Conservation (phyloP, 176 grass and related monocot species). For the Saccharum officinarum region DNA sequence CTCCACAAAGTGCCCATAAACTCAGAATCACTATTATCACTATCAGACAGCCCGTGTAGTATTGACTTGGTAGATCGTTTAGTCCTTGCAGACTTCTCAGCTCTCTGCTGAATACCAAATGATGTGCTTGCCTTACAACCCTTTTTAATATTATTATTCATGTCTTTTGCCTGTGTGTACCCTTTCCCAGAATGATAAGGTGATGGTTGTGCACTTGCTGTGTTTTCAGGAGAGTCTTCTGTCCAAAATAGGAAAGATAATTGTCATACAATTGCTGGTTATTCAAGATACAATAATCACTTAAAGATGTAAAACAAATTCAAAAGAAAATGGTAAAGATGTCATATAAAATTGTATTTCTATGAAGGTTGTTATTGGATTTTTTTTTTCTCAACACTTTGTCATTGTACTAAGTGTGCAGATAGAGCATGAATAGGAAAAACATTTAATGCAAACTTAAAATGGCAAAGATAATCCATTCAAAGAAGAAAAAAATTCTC, state of each 20-base stretch:
- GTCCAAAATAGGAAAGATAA: conserved; percentile 10
- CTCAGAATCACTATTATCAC: conserved; percentile 67
- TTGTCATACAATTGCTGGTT: conserved; percentile 9
- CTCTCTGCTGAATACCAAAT: conserved; percentile 28
- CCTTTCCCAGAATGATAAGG: conserved; percentile 51
- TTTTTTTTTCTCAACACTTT: background rate
- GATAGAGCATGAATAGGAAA: background rate
- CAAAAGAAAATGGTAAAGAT: background rate
- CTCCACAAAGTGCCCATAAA: conserved; percentile 13
- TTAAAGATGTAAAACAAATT: conserved; percentile 8
- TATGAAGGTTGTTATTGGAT: background rate
- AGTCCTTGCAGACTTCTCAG: conserved; percentile 45
- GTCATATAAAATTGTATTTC: background rate
- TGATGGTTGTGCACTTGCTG: conserved; percentile 29
- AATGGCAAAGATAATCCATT: background rate
- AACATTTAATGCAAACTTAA: background rate
- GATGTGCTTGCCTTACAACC: conserved; percentile 17
- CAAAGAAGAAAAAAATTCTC: background rate
- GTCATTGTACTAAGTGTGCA: background rate
- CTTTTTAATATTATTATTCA: conserved; percentile 38
- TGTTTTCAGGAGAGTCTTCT: conserved; percentile 55
- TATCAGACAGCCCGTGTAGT: conserved; percentile 36
- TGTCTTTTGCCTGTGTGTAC: conserved; percentile 23
- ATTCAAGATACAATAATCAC: background rate
- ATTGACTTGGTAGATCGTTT: conserved; percentile 23